Conservation (phyloP, 352 stramenopile species). For the Globisporangium spinosum region DNA sequence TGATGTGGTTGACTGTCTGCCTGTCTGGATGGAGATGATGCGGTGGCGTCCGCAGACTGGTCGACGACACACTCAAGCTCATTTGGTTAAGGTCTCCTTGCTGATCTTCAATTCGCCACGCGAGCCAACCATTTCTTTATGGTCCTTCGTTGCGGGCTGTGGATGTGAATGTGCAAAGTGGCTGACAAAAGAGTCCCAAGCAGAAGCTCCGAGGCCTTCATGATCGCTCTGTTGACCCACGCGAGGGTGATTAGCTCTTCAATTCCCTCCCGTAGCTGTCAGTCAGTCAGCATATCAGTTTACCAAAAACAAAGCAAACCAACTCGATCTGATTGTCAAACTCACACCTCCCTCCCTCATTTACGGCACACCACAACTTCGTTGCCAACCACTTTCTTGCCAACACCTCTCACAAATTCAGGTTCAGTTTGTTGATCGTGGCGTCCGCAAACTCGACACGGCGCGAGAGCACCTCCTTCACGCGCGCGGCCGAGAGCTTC, state of each 20-base stretch:
- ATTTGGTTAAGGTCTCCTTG: neutral
- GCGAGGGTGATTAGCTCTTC: neutral
- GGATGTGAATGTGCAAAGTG: too few species aligned
- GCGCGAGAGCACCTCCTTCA: slow-evolving; percentile 72
- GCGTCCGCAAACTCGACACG: slow-evolving; percentile 76
- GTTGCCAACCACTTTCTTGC: neutral
- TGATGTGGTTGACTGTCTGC: neutral
- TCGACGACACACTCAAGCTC: neutral
- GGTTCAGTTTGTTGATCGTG: slow-evolving; percentile 57
- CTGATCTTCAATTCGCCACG: too few species aligned
- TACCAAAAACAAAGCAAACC: neutral
- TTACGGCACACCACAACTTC: slow-evolving; percentile 4
- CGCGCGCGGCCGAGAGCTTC: slow-evolving; percentile 56
- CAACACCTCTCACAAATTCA: slow-evolving; percentile 22
- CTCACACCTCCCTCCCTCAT: neutral
- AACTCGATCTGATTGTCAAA: neutral
- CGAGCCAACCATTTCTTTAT: too few species aligned
- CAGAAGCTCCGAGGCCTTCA: neutral
- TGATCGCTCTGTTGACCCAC: neutral
- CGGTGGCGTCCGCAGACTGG: neutral
- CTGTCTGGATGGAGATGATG: neutral
- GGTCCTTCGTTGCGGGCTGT: too few species aligned
- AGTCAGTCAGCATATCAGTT: neutral
- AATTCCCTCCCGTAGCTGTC: neutral
- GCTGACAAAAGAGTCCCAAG: too few species aligned